Base-by-base conservation (phyloP, 768 basidiomycete genomes). In the Podaxis sp. region DNA sequence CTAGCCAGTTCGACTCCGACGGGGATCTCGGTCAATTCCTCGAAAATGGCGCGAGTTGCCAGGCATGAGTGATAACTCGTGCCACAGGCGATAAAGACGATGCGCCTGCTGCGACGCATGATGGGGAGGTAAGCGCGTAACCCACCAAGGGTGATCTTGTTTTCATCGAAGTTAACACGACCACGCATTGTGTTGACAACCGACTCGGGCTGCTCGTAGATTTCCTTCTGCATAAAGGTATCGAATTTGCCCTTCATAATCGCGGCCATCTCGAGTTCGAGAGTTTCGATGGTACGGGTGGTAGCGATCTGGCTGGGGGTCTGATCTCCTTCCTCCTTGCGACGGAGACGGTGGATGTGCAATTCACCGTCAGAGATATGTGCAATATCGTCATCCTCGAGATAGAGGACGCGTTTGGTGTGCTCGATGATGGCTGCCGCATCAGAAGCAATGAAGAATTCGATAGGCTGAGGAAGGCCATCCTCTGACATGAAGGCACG, bases 141-240 rank as follows among this genome's bases (percentile, higher is more conserved):
- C 41, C 97, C 97, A 72, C 97, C 97, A 47, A 99, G 88, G 11
- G 90, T 98, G 72, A 99, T 92, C 66, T 83, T 84, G 77, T 93
- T 85, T 57, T 83, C 87, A 72, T 98, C 97, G 69, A 99, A 99
- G 84, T 97, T 98, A 81, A 99, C 92, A 68, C 97, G 94, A 64
- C 97, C 97, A 85, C 97, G 92, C 97, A 99, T 99, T 55, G 97
- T 99, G 85, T 99, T 99, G 77, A 98, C 94, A 65, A 98, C 97
- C 27, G 94, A 96, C 72, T 99, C 97, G 55, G 97, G 96, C 75
- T 98, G 96, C 73, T 98, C 93, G 81, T 94, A 98, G 69, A 98
- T 98, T 77, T 99, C 97, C 81, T 99, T 99, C 75, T 98, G 96
- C 97, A 99, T 99, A 80, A 99, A 99, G 73, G 96, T 96, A 73